Conservation (phyloP, 371 early-diverging fungal species). For the Apophysomyces ossiformis region DNA sequence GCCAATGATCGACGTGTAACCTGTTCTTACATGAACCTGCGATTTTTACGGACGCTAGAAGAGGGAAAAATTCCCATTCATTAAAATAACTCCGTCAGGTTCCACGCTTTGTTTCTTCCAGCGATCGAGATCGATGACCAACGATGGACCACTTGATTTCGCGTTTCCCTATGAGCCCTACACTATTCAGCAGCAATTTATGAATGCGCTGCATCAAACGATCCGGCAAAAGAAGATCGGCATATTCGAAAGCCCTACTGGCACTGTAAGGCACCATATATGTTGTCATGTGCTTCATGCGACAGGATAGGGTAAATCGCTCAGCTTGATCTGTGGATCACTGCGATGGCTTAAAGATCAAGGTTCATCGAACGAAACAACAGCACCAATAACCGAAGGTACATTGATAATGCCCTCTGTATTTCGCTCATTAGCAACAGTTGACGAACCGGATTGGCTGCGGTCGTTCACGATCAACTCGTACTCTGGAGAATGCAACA, state of each 20-base stretch:
- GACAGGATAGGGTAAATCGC: conserved; percentile 75
- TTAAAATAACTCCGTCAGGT: too few species aligned
- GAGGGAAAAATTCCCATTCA: too few species aligned
- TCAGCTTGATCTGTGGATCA: conserved; percentile 85
- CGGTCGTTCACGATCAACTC: conserved; percentile 24
- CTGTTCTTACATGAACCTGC: too few species aligned
- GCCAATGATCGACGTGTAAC: too few species aligned
- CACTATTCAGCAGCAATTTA: conserved; percentile 79
- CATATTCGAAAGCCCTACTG: conserved; percentile 91
- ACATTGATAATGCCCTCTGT: conserved; percentile 11
- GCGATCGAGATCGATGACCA: conserved; percentile 11
- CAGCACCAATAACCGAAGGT: neutral
- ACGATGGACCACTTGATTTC: conserved; percentile 34
- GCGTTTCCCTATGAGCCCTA: conserved; percentile 79
- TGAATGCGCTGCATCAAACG: conserved; percentile 72
- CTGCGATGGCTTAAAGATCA: conserved; percentile 81
- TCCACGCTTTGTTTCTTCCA: too few species aligned
- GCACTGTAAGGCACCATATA: conserved; percentile 63
- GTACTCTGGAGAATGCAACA: neutral
- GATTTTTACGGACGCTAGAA: too few species aligned
- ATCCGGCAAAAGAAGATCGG: conserved; percentile 74
- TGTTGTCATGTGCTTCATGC: neutral
- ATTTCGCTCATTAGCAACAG: neutral
- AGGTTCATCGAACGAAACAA: conserved; percentile 18
- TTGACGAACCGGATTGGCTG: conserved; percentile 55